Base-by-base conservation (phyloP, 192 early-diverging fungal species). In the Entomortierella lignicola region DNA sequence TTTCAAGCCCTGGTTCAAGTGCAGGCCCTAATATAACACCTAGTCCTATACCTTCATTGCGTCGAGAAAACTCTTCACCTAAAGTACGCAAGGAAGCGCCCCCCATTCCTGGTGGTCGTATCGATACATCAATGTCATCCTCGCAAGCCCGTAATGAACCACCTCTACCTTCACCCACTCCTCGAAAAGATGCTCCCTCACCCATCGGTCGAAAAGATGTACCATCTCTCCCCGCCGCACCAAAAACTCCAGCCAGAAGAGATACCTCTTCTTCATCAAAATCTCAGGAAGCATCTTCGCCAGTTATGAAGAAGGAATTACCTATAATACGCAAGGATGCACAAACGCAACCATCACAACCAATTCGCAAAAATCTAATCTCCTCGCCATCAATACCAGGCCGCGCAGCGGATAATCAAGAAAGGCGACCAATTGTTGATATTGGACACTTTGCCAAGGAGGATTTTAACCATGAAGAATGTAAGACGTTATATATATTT, bases 391-490 rank as follows among this genome's bases (percentile, higher is more conserved):
- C 58, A 27, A 47, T 51, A 25, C 54, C 23, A 12, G 37, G 34
- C 29, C 66, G 59, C n/a, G 39, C 32, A 44, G 18, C 42, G 5
- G 82, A 71, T 18, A 31, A 25, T 4, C 13, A 23, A 15, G 66
- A 68, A 10, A 68, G 72, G 58, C 27, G 47, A 41, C 71, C 82
- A 15, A 63, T 69, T 34, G 84, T 88, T 18, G 86, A 89, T 11
- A 72, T 89, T 42, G 66, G 57, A 17, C 75, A 82, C 61, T 89
- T 89, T 80, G 79, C 82, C 4, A 82, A 71, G 23, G 85, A 88
- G 20, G 82, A 81, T 41, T 89, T 87, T 52, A 86, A 81, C 58
- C 77, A 82, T 20, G 88, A 89, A 52, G 71, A 82, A 68, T 89
- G 88, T 87, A 71, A 61, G 81, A 71, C 29, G 13, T 10, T 30